A percentile compares a stretch with the other conserved stretches of the same genome.
Conservation (phyloP, 371 early-diverging fungal species). For the Mortierella sp. region DNA sequence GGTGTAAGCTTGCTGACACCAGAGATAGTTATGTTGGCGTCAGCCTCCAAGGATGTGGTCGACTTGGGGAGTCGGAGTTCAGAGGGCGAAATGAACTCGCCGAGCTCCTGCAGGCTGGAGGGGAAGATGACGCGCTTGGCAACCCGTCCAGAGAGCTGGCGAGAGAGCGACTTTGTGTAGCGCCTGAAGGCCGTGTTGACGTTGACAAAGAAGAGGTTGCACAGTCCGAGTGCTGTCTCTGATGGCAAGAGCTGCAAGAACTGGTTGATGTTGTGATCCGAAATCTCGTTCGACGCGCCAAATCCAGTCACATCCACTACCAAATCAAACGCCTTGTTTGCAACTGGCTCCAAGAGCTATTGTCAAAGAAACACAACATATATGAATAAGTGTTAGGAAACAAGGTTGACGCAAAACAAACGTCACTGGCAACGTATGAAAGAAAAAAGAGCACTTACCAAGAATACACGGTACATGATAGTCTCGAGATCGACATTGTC, state of each 20-base stretch:
- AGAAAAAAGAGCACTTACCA: constrained; percentile 60
- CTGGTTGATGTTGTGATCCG: constrained; percentile 81
- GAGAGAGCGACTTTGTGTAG: constrained; percentile 73
- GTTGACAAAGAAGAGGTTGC: constrained; percentile 83
- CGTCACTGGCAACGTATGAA: too few species aligned
- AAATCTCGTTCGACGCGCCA: constrained; percentile 86
- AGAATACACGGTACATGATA: constrained; percentile 79
- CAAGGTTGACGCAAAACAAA: too few species aligned
- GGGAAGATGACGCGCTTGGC: constrained; percentile 77
- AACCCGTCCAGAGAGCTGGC: constrained; percentile 73
- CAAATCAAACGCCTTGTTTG: constrained; percentile 79
- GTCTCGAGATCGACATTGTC: constrained; percentile 90
- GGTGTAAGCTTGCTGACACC: constrained; percentile 78
- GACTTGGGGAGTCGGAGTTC: constrained; percentile 86
- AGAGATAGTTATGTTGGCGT: constrained; percentile 72
- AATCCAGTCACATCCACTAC: constrained; percentile 90
- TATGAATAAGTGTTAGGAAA: too few species aligned
- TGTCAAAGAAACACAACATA: background rate
- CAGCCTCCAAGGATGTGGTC: constrained; percentile 81
- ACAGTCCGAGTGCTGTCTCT: constrained; percentile 66
- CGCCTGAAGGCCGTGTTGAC: constrained; percentile 85
- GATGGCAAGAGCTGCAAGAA: constrained; percentile 83
- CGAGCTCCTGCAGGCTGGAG: constrained; percentile 75
- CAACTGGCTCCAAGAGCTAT: constrained; percentile 71
- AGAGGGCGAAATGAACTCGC: constrained; percentile 76